A percentile compares a stretch with the other conserved stretches of the same genome.
phyloP scores from a whole-genome alignment of 768 basidiomycete genomes.

The Udeniomyces megalosporus region DNA sequence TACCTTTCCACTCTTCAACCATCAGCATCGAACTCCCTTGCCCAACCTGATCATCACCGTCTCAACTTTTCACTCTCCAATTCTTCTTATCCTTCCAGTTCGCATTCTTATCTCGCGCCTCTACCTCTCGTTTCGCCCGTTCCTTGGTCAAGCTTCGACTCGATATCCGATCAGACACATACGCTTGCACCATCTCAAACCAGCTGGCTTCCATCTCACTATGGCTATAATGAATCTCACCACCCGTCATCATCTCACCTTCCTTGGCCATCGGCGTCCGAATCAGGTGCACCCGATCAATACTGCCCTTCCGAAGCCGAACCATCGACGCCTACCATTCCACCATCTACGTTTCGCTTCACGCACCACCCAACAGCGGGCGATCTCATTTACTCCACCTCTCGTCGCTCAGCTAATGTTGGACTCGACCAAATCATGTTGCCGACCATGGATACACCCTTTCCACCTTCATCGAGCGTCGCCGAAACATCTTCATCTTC shows the following conservation, averaged over 20 bases:
- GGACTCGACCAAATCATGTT: background rate
- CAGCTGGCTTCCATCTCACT: conserved; percentile 1
- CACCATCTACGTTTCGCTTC: background rate
- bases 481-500: background rate
- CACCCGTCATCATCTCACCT: background rate
- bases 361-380: conserved; percentile 4
- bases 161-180: background rate
- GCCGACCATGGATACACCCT: background rate
- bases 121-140: too few species aligned
- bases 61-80: too few species aligned
- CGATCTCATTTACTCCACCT: conserved; percentile 2
- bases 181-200: background rate
- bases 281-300: background rate
- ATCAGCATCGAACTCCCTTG: too few species aligned
- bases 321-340: background rate
- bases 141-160: background rate
- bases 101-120: too few species aligned
- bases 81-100: too few species aligned
- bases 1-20: too few species aligned
- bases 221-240: background rate
- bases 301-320: background rate
- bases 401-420: background rate
- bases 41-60: too few species aligned
- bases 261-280: conserved; percentile 1
- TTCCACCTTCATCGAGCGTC: background rate